phyloP scores from a whole-genome alignment of 192 early-diverging fungal genomes.

The Coemansia sp. region DNA sequence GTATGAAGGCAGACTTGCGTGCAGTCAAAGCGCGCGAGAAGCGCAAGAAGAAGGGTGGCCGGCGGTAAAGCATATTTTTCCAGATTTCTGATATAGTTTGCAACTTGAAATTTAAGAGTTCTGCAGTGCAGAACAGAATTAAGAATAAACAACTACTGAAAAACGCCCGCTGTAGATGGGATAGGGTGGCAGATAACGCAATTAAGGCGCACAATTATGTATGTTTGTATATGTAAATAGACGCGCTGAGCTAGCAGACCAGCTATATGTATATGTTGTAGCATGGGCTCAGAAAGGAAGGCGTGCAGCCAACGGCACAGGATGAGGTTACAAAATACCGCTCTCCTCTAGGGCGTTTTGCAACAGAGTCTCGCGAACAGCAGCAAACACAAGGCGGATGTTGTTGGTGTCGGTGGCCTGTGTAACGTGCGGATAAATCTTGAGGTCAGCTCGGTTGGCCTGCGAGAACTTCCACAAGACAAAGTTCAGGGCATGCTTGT shows the following conservation, averaged over 20 bases:
- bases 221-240: neutral
- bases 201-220: neutral
- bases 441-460: conserved; percentile 76
- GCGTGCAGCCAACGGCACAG: too few species aligned
- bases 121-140: too few species aligned
- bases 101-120: too few species aligned
- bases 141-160: conserved; percentile 8
- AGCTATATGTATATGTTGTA: neutral
- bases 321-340: conserved; percentile 61
- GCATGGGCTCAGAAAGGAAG: neutral
- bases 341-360: conserved; percentile 81
- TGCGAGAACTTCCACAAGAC: conserved; percentile 88
- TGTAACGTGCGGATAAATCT: conserved; percentile 85
- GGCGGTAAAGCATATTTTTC: neutral
- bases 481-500: conserved; percentile 82
- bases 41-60: conserved; percentile 28
- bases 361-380: conserved; percentile 89
- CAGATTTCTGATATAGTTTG: too few species aligned
- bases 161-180: neutral
- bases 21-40: conserved; percentile 65
- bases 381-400: conserved; percentile 86
- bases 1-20: conserved; percentile 95
- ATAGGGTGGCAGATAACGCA: neutral
- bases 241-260: neutral
- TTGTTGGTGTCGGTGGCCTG: conserved; percentile 92